Conservation (phyloP, 2,329 filamentous ascomycete genomes). For the Pestalotiopsis sp. region DNA sequence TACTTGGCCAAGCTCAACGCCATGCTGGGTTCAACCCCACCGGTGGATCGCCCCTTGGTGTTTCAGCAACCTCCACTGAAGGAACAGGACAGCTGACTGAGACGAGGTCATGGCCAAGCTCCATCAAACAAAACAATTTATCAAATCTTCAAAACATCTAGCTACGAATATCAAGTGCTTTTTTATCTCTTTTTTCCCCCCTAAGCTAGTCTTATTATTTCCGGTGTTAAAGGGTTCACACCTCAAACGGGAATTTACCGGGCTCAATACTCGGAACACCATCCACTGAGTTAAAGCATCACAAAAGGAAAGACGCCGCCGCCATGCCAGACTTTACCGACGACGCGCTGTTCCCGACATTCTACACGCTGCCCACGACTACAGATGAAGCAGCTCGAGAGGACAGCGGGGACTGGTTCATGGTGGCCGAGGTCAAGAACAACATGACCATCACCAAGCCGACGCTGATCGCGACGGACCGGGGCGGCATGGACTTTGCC, state of each 20-base stretch:
- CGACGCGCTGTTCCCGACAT: constrained; percentile 16
- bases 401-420: constrained; percentile 24
- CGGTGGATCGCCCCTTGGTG: background rate
- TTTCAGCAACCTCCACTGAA: background rate
- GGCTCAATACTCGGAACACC: background rate
- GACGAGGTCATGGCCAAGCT: background rate
- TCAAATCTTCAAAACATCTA: background rate
- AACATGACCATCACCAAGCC: constrained; percentile 49
- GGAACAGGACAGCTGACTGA: background rate
- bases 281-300: background rate
- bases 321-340: constrained; percentile 19
- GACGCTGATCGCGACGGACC: constrained; percentile 47
- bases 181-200: too few species aligned
- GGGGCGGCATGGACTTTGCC: constrained; percentile 40
- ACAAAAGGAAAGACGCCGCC: background rate
- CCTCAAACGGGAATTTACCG: background rate
- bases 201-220: background rate
- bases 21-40: background rate
- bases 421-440: constrained; percentile 33
- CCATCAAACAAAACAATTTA: background rate
- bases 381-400: background rate
- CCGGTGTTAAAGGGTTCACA: background rate
- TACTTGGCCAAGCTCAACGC: background rate
- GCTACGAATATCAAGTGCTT: background rate
- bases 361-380: constrained; percentile 17